Conservation (phyloP, 1,139 yeast genomes). For the Kodamaea alishanica region DNA sequence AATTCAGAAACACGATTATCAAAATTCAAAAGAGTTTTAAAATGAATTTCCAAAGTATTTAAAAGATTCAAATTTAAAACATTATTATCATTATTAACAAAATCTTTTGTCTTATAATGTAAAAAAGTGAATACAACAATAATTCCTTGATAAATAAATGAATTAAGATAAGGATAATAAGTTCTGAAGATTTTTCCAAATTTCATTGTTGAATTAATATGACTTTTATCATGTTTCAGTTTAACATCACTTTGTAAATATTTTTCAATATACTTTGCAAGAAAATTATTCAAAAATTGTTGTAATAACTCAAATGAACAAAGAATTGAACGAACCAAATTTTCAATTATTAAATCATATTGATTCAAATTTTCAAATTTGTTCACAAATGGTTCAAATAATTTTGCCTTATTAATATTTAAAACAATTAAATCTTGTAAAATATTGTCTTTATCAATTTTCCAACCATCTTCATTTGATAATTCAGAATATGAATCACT, state of each 20-base stretch:
- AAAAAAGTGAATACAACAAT: constrained; percentile 49
- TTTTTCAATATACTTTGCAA: constrained; percentile 18
- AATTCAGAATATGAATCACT: constrained; percentile 8
- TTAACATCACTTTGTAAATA: constrained; percentile 9
- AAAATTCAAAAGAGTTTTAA: constrained; percentile 23
- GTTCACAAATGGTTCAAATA: constrained; percentile 49
- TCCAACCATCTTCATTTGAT: constrained; percentile 2
- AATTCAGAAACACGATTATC: constrained; percentile 21
- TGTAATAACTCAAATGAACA: constrained; percentile 36
- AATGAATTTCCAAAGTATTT: constrained; percentile 21
- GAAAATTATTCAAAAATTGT: constrained; percentile 24
- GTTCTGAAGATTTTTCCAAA: constrained; percentile 35
- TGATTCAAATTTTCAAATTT: constrained; percentile 34
- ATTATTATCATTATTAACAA: constrained; percentile 23
- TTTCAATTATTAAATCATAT: constrained; percentile 25
- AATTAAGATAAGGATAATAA: constrained; percentile 45
- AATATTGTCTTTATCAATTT: constrained; percentile 34
- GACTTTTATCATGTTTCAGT: background rate
- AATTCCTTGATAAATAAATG: constrained; percentile 50
- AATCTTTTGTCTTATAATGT: constrained; percentile 39
- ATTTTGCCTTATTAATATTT: constrained; percentile 48
- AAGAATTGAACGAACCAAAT: constrained; percentile 35
- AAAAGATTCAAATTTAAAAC: constrained; percentile 21
- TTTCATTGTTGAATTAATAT: constrained; percentile 16
- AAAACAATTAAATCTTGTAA: constrained; percentile 44